Conservation (phyloP, 148 eudicot genomes). For the Chenopodium suecicum region DNA sequence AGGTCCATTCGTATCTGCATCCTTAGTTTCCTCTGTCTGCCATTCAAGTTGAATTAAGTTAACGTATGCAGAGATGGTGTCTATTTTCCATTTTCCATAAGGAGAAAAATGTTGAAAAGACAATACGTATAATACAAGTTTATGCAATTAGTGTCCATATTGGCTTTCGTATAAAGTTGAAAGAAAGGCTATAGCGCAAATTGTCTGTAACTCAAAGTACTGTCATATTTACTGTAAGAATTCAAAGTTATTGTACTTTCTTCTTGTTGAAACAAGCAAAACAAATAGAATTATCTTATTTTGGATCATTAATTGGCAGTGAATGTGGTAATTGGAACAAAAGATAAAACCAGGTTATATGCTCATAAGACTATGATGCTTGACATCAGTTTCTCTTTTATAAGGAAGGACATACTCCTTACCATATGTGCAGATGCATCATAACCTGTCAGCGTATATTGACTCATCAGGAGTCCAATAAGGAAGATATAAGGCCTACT, state of each 20-base stretch:
- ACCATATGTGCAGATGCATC: slow-evolving; percentile 99
- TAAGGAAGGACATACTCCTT: slow-evolving; percentile 9
- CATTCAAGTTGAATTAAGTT: slow-evolving; percentile 1
- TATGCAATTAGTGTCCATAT: no score
- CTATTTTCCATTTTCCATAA: background rate
- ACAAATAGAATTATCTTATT: no score
- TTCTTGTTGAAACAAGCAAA: no score
- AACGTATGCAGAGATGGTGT: background rate
- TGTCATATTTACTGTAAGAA: no score
- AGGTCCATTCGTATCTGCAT: slow-evolving; percentile 91
- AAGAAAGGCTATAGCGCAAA: no score
- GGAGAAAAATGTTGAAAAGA: background rate
- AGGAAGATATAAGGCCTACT: slow-evolving; percentile 68
- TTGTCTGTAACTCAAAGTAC: no score
- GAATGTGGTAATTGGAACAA: background rate
- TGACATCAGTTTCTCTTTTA: background rate
- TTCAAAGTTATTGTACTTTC: no score
- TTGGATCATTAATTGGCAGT: no score
- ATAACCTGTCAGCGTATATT: slow-evolving; percentile 82
- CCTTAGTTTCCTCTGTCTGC: slow-evolving; percentile 97
- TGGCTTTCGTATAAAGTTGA: no score
- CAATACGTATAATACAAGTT: no score
- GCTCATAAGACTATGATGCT: background rate
- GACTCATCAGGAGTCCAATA: slow-evolving; percentile 95
- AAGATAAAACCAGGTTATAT: background rate